Conservation (phyloP, 306 rosid species). For the Inga laurina region DNA sequence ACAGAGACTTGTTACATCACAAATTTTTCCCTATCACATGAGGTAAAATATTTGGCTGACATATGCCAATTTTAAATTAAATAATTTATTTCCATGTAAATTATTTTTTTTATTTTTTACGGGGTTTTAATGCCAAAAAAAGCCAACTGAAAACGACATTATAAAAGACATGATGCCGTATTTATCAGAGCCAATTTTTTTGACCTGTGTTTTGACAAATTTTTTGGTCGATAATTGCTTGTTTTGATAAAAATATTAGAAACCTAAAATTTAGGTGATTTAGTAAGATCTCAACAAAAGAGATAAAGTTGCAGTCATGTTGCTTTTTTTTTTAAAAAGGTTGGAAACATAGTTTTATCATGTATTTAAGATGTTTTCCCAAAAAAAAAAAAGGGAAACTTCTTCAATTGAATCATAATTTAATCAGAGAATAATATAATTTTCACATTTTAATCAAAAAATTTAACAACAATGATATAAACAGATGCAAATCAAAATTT, state of each 20-base stretch:
- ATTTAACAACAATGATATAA: not conserved
- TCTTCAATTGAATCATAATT: not conserved
- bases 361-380: not conserved
- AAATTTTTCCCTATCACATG: slow-evolving; percentile 73
- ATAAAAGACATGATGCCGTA: slow-evolving; percentile 17
- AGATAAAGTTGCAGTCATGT: not conserved
- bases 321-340: not conserved
- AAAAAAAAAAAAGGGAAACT: not conserved
- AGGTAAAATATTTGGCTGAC: slow-evolving; percentile 47
- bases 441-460: not conserved
- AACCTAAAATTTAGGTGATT: not conserved
- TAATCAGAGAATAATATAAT: not conserved
- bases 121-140: not conserved
- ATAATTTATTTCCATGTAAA: not conserved
- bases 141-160: not conserved
- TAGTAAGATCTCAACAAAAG: not conserved
- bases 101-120: not conserved
- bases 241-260: not conserved
- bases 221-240: not conserved
- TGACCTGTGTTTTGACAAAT: slow-evolving; percentile 24
- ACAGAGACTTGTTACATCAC: slow-evolving; percentile 76
- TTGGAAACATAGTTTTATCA: not conserved
- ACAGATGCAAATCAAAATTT: not conserved
- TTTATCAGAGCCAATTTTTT: not conserved
- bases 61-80: not conserved